phyloP scores from a whole-genome alignment of 768 basidiomycete genomes.

The Suillus luteus region DNA sequence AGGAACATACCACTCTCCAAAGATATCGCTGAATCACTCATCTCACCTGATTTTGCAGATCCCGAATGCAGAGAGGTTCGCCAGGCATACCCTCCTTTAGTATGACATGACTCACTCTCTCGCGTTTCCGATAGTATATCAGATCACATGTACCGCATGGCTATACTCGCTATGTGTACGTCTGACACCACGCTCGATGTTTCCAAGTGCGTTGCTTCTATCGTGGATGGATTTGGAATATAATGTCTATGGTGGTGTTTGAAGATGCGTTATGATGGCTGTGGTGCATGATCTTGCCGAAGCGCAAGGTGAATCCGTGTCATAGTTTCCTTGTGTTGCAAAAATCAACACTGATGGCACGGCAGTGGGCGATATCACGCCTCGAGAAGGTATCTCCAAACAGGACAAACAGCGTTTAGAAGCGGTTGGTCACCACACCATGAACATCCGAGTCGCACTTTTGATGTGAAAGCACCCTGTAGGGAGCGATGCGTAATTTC shows the following conservation, averaged over 20 bases:
- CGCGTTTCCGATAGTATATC: conserved; percentile 61
- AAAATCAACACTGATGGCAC: neutral
- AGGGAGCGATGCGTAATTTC: conserved; percentile 93
- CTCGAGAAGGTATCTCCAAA: conserved; percentile 83
- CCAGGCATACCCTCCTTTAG: neutral
- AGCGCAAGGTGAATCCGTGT: conserved; percentile 70
- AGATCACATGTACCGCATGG: conserved; percentile 98
- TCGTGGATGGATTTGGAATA: neutral
- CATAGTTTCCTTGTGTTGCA: too few relatives aligned
- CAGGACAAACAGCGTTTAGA: conserved; percentile 79
- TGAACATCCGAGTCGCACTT: neutral
- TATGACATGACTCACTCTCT: conserved; percentile 2
- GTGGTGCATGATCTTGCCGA: conserved; percentile 96
- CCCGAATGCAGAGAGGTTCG: conserved; percentile 79
- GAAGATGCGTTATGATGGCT: conserved; percentile 84
- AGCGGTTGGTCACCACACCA: conserved; percentile 43
- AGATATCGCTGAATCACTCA: conserved; percentile 13
- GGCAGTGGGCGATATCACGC: conserved; percentile 90
- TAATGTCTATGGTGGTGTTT: neutral
- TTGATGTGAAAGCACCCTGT: conserved; percentile 17
- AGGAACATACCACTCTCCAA: conserved; percentile 30
- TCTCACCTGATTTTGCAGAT: conserved; percentile 48
- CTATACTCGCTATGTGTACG: conserved; percentile 86
- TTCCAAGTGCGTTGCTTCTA: conserved; percentile 55
- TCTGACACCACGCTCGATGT: conserved; percentile 74